Conservation (phyloP, 176 grass and related monocot species). For the Melocanna baccifera region DNA sequence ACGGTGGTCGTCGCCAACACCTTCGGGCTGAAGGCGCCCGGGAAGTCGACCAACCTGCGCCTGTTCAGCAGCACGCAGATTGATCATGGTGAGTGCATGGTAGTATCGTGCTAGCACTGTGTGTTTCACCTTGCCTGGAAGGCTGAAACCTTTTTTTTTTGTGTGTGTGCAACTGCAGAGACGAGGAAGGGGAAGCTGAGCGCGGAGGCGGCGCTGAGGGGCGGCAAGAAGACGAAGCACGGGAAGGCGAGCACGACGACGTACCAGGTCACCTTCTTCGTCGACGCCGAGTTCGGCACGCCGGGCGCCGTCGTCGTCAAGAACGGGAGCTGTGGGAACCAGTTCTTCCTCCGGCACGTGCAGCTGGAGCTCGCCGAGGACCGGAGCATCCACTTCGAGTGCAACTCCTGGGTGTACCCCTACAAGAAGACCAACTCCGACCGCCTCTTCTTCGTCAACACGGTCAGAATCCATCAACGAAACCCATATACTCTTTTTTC, state of each 20-base stretch:
- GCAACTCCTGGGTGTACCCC: conserved; percentile 94
- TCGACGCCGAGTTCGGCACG: conserved; percentile 56
- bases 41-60: conserved; percentile 56
- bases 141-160: background rate
- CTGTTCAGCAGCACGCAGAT: conserved; percentile 73
- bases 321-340: conserved; percentile 44
- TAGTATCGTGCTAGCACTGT: background rate
- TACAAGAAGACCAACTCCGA: conserved; percentile 59
- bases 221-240: conserved; percentile 71
- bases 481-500: background rate
- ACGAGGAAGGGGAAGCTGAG: conserved; percentile 65
- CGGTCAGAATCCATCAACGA: conserved; percentile 20
- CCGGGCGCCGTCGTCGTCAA: conserved; percentile 64
- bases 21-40: conserved; percentile 25
- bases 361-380: conserved; percentile 42
- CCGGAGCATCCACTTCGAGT: conserved; percentile 73
- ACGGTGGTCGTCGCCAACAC: conserved; percentile 55
- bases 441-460: conserved; percentile 84
- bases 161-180: conserved; percentile 6
- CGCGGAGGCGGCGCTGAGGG: conserved; percentile 37
- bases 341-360: conserved; percentile 73
- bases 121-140: background rate
- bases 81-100: conserved; percentile 40
- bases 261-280: conserved; percentile 47
- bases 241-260: conserved; percentile 55